These are phyloP conservation scores for Fusarium tupiense DNA, from an alignment of 2,329 filamentous ascomycete genomes.

Conservation along the genomic window DNA sequence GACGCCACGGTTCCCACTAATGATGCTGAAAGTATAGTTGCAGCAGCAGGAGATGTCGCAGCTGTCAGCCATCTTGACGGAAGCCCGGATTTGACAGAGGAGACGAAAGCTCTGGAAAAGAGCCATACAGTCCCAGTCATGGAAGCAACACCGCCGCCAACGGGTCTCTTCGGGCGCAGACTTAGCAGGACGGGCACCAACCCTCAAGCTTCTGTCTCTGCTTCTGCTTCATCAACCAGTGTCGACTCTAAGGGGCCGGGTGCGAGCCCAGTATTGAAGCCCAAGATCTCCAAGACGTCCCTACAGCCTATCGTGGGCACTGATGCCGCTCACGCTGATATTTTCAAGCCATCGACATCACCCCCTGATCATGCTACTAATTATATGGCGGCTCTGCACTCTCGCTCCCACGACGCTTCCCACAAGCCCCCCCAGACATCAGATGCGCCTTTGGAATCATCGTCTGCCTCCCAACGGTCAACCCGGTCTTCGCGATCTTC, in stretches of 20 bases:
- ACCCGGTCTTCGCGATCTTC: slow-evolving; percentile 65
- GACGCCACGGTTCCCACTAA: slow-evolving; percentile 52
- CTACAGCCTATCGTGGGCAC: slow-evolving; percentile 74
- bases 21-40: slow-evolving; percentile 31
- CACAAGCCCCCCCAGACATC: slow-evolving; percentile 52
- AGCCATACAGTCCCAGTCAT: slow-evolving; percentile 60
- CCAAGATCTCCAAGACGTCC: slow-evolving; percentile 54
- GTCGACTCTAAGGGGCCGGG: slow-evolving; percentile 57
- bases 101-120: slow-evolving; percentile 63
- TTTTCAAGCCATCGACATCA: slow-evolving; percentile 65
- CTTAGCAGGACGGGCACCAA: slow-evolving; percentile 50
- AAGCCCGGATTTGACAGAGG: slow-evolving; percentile 49
- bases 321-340: slow-evolving; percentile 73
- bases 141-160: slow-evolving; percentile 49
- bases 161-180: slow-evolving; percentile 63
- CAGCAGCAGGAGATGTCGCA: slow-evolving; percentile 58
- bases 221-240: slow-evolving; percentile 58
- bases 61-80: slow-evolving; percentile 59
- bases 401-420: slow-evolving; percentile 65
- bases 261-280: slow-evolving; percentile 48
- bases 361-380: slow-evolving; percentile 69
- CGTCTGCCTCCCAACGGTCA: slow-evolving; percentile 51
- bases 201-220: slow-evolving; percentile 50
- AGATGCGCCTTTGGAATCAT: slow-evolving; percentile 49
- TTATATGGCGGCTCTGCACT: slow-evolving; percentile 75